Base-by-base conservation (phyloP, 345 rosid genomes). In the Pelargonium nanum region DNA sequence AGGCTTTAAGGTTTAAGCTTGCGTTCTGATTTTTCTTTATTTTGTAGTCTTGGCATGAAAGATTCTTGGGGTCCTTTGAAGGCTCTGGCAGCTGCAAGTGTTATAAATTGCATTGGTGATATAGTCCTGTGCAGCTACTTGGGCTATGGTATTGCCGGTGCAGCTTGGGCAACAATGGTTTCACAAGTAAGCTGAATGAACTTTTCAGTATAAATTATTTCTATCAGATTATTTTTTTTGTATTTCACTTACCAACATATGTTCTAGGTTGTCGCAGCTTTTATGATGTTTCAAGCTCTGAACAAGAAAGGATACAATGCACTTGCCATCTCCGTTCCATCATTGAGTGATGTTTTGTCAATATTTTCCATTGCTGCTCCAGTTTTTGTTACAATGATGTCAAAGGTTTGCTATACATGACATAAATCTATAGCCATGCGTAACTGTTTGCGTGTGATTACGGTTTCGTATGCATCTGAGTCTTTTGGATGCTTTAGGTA, bases 351-450 rank as follows among this genome's bases (percentile, higher is more conserved):
- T 66, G 74, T 89, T 64, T 13, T 75, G 68, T 72, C 72, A 8
- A 84, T 89, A 60, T 58, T 87, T 23, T 81, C 77, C 24, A 72
- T 89, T 55, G 94, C 97, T 62, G 86, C 91, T 44, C 98, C 95
- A 12, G 88, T 89, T 21, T 84, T 89, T 66, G 65, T 89, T 55
- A 83, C 85, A 58, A 68, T 82, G 87, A 84, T 82, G 68, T 80
- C 88, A 9, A 92, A 87, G 95, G 95, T 85, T 61, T 22, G 65
- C 55, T 61, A 23, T 50, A 13, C 28, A n/a, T 21, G 44, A 22
- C 20, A 48, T 19, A 16, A 24, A 10, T 61, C 16, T 17, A 15
- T 50, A 9, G 19, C n/a, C 32, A 32, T 1, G 19, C 40, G 19
- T 15, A 19, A 21, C 34, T 30, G 6, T n/a, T 24, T 24, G 28